Conservation (phyloP, 2,329 filamentous ascomycete species). For the Calycina herbarum region DNA sequence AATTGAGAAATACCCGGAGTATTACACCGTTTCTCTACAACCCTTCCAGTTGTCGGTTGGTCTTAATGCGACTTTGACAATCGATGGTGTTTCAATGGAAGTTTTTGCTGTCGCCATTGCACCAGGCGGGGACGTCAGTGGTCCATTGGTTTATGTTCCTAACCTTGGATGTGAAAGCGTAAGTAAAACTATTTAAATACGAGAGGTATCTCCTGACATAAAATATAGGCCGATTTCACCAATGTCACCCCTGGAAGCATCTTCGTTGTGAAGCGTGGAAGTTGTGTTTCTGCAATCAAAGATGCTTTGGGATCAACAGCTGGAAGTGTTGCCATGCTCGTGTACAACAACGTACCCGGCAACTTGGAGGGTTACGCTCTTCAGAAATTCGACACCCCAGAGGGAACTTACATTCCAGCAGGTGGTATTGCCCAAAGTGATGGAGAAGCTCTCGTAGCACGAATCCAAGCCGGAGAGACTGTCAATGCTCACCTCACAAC, state of each 20-base stretch:
- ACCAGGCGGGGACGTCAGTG: constrained; percentile 19
- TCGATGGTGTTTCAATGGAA: constrained; percentile 15
- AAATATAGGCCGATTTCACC: constrained; percentile 57
- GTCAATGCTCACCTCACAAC: constrained; percentile 19
- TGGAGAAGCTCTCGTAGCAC: constrained; percentile 22
- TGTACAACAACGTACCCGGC: constrained; percentile 68
- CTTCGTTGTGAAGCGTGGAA: constrained; percentile 67
- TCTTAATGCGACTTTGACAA: constrained; percentile 15
- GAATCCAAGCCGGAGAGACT: constrained; percentile 16
- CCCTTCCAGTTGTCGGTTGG: constrained; percentile 39
- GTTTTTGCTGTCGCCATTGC: constrained; percentile 18
- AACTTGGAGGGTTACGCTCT: constrained; percentile 32
- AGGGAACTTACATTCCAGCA: constrained; percentile 46
- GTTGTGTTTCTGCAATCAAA: constrained; percentile 70
- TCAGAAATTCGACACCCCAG: constrained; percentile 52
- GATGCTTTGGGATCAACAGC: constrained; percentile 64
- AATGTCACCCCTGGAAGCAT: constrained; percentile 59
- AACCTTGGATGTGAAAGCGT: constrained; percentile 25
- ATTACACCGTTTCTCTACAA: constrained; percentile 47
- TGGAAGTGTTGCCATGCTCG: constrained; percentile 66
- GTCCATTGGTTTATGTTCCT: constrained; percentile 19
- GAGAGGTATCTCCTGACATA: neutral
- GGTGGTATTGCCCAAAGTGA: constrained; percentile 47
- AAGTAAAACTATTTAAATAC: neutral
- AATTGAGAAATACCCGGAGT: constrained; percentile 29